Percentiles rank a stretch among this genome's conserved stretches.
These are phyloP conservation scores for Naganishia onofrii DNA, from an alignment of 768 basidiomycete genomes.

Conservation along the genomic window DNA sequence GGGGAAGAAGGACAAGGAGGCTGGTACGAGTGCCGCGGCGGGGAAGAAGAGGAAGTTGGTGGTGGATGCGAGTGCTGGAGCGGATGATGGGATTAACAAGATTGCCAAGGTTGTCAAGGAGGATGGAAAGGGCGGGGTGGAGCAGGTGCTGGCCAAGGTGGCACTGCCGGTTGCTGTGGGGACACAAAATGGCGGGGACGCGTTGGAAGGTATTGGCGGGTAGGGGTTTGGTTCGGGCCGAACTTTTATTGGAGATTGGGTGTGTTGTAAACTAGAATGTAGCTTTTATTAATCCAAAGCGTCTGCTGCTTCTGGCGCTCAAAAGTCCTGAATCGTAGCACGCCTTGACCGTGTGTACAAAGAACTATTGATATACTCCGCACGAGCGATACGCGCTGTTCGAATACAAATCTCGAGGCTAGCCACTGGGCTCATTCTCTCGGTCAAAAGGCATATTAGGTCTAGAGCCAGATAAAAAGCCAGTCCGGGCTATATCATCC, in stretches of 20 bases:
- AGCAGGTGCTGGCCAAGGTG: conserved; percentile 17
- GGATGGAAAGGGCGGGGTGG: conserved; percentile 1
- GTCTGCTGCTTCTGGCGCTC: too few relatives aligned
- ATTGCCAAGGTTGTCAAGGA: conserved; percentile 22
- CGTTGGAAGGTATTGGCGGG: conserved; percentile 28
- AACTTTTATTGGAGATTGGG: too few relatives aligned
- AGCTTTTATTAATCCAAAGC: too few relatives aligned
- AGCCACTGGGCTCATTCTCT: not conserved
- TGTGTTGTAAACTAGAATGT: too few relatives aligned
- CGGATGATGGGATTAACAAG: conserved; percentile 27
- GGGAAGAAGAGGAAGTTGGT: conserved; percentile 28
- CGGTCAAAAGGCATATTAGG: too few relatives aligned
- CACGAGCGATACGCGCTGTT: too few relatives aligned
- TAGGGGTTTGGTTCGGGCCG: not conserved
- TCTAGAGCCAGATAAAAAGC: too few relatives aligned
- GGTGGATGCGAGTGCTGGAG: not conserved
- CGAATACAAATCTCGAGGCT: too few relatives aligned
- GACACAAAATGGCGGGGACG: conserved; percentile 25
- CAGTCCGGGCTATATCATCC: not conserved
- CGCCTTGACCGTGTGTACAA: too few relatives aligned
- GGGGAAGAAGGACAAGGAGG: conserved; percentile 21
- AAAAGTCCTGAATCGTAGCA: too few relatives aligned
- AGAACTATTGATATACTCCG: too few relatives aligned
- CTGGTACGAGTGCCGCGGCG: too few relatives aligned
- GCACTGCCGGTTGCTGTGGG: conserved; percentile 29